These are phyloP conservation scores for Fusarium sp. DNA, from an alignment of 2,329 filamentous ascomycete genomes.

Conservation along the genomic window DNA sequence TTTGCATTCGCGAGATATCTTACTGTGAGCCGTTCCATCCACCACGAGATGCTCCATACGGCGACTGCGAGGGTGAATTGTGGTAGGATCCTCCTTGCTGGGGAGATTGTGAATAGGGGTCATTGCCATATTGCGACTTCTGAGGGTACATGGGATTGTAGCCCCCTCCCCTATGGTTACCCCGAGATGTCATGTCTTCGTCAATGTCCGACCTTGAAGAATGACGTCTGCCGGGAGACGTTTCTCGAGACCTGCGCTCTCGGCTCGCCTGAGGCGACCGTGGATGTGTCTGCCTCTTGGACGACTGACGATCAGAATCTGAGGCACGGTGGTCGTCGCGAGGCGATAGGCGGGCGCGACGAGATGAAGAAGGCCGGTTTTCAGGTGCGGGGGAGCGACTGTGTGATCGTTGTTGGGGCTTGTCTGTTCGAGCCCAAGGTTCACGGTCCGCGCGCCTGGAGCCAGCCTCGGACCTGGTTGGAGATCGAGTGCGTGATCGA, in stretches of 20 bases:
- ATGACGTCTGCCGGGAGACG: constrained; percentile 47
- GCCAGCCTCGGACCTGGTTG: constrained; percentile 40
- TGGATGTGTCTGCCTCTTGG: constrained; percentile 39
- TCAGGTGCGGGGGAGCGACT: constrained; percentile 42
- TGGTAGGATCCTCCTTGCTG: constrained; percentile 58
- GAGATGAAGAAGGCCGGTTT: constrained; percentile 32
- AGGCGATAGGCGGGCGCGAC: constrained; percentile 36
- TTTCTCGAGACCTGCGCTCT: constrained; percentile 46
- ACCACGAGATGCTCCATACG: constrained; percentile 54
- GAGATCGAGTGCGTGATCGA: constrained; percentile 44
- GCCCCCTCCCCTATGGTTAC: constrained; percentile 55
- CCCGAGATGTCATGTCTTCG: constrained; percentile 61
- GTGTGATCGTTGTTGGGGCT: constrained; percentile 38
- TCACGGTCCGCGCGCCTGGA: constrained; percentile 43
- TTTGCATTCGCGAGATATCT: constrained; percentile 35
- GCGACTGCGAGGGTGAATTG: constrained; percentile 59
- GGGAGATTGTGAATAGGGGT: constrained; percentile 57
- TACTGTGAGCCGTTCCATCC: constrained; percentile 56
- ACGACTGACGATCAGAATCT: constrained; percentile 38
- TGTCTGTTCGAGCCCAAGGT: constrained; percentile 33
- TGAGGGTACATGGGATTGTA: constrained; percentile 54
- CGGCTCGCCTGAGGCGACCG: constrained; percentile 45
- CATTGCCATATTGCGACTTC: constrained; percentile 53
- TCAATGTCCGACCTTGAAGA: constrained; percentile 64
- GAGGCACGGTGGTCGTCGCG: constrained; percentile 37